Evolutionary conservation across 805 yeast genomes (phyloP), one percentile per base, ranked within the genome.

Genomic region (Pichia scutulata): DNA sequence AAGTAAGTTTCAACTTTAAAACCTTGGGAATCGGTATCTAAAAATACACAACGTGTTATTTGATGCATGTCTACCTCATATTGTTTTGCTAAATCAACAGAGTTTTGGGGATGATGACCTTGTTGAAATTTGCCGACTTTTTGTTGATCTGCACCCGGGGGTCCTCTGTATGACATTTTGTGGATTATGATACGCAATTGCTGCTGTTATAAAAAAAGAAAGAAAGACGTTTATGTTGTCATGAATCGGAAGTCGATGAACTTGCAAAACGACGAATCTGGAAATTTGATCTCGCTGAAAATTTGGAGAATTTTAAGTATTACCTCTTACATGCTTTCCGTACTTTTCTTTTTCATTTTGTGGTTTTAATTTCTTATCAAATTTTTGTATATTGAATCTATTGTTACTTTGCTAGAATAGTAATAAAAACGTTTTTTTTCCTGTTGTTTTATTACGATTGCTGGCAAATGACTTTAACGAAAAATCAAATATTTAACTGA

Each of bases 1-100:
- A 85, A 77, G 63, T 89, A 89, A 24, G 75, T 75, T 46, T 80
- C 84, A 12, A 73, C 65, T 21, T 73, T 67, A 19, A 62, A 63
- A 9, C 76, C 75, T 30, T 71, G 69, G 13, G 66, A 59, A 50
- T 72, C 80, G 21, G 64, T 61, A 44, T 70, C 74, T 14, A 75
- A 62, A 60, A 82, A 82, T 52, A 85, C 74, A 52, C 68, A 73
- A 52, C 63, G 66, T 51, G 75, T 72, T 49, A 82, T 72, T 24
- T 69, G 65, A 42, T 68, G 67, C 55, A 78, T 73, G 57, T 82
- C 86, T 21, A 67, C 64, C 48, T 80, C 84, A 59, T 78, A 81
- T 57, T 79, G 84, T 49, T 70, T 73, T 0, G 86, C 85, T 46
- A 81, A 55, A 54, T 67, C 71, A 43, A 55, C 55, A 10, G 70